Conservation (phyloP, 2,329 filamentous ascomycete species). For the Teratosphaeria pseudoeucalypti region DNA sequence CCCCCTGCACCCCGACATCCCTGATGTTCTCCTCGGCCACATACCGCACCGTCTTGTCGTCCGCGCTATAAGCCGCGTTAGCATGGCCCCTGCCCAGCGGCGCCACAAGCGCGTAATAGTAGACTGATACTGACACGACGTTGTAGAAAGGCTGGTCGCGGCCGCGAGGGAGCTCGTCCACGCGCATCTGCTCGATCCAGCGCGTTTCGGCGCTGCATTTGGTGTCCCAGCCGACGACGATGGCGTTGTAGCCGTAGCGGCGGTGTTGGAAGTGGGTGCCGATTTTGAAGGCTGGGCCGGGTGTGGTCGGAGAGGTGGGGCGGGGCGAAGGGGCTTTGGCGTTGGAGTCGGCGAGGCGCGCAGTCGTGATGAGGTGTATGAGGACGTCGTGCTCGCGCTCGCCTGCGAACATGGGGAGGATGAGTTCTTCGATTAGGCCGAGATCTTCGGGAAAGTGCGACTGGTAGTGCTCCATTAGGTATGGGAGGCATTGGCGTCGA, state of each 20-base stretch:
- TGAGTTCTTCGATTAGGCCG: conserved; percentile 57
- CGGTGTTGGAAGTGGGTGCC: conserved; percentile 79
- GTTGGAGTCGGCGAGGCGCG: conserved; percentile 47
- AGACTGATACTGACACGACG: conserved; percentile 65
- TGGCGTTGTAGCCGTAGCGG: conserved; percentile 66
- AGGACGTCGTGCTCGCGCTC: conserved; percentile 44
- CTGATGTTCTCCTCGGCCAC: conserved; percentile 75
- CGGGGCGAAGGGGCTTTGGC: conserved; percentile 15
- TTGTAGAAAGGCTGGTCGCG: conserved; percentile 70
- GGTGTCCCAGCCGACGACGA: conserved; percentile 80
- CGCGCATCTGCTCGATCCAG: conserved; percentile 54
- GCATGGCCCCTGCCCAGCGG: neutral
- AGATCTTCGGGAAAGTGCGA: conserved; percentile 61
- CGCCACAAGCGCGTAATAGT: neutral
- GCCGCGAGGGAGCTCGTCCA: conserved; percentile 50
- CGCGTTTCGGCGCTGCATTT: conserved; percentile 48
- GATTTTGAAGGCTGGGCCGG: conserved; percentile 52
- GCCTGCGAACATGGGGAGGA: conserved; percentile 51
- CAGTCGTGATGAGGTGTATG: conserved; percentile 43
- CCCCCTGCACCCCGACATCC: conserved; percentile 31
- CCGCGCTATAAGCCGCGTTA: conserved; percentile 37
- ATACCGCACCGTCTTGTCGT: conserved; percentile 60
- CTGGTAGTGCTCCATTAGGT: conserved; percentile 54
- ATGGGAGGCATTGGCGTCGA: conserved; percentile 50
- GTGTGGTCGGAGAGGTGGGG: neutral